phyloP scores from a whole-genome alignment of 2,329 filamentous ascomycete genomes.

The Neocucurbitaria cava region DNA sequence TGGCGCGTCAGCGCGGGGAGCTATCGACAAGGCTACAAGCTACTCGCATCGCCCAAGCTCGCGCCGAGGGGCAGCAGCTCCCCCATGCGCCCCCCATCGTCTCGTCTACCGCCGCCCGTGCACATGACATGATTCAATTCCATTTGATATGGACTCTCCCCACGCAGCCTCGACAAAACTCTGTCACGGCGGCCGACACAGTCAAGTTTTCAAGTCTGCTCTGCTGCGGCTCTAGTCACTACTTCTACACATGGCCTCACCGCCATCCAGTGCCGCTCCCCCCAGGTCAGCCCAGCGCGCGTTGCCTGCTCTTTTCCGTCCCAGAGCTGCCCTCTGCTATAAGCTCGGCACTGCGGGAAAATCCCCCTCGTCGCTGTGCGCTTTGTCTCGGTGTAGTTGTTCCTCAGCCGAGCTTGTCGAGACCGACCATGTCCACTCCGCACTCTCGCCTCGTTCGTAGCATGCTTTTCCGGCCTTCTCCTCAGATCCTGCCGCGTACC shows the following conservation, averaged over 20 bases:
- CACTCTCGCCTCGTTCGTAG: constrained; percentile 6
- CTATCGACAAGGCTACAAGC: constrained; percentile 3
- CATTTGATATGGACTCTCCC: constrained; percentile 17
- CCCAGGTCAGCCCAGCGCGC: constrained; percentile 3
- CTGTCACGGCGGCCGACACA: background rate
- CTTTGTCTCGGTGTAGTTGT: constrained; percentile 36
- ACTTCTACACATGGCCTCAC: background rate
- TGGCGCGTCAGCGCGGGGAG: constrained; percentile 28
- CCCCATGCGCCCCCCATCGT: background rate
- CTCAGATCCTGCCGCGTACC: constrained; percentile 12
- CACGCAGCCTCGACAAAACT: background rate
- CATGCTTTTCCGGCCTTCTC: constrained; percentile 12
- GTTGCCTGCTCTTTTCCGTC: constrained; percentile 26
- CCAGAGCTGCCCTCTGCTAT: constrained; percentile 4
- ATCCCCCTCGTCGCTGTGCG: constrained; percentile 16
- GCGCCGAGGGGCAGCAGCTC: constrained; percentile 21
- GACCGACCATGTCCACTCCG: constrained; percentile 2
- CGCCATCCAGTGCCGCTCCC: constrained; percentile 3
- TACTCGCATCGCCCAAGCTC: no score
- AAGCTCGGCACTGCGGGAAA: constrained; percentile 33
- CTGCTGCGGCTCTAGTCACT: background rate
- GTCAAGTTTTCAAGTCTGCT: no score
- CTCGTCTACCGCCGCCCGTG: constrained; percentile 11
- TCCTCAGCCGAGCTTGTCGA: constrained; percentile 21
- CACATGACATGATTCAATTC: constrained; percentile 14